These are phyloP conservation scores for Fraxinus latifolia DNA, from an alignment of 305 asterid genomes.

Conservation along the genomic window DNA sequence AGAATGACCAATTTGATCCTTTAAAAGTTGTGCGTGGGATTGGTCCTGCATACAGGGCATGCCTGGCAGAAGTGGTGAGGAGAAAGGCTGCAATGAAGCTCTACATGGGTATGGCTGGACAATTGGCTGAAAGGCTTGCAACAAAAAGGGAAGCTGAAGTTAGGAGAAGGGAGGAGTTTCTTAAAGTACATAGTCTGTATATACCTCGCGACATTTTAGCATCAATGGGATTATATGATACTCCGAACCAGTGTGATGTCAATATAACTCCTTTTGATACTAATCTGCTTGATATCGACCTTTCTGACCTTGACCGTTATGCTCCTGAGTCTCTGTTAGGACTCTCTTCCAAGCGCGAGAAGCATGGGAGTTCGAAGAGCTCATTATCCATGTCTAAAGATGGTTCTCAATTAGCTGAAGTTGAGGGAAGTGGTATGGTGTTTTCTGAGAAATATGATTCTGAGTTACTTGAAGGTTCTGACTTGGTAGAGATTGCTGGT, in stretches of 20 bases:
- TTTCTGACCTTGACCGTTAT: slow-evolving; percentile 77
- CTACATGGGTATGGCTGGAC: slow-evolving; percentile 98
- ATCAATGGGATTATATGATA: slow-evolving; percentile 84
- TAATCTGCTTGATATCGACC: slow-evolving; percentile 71
- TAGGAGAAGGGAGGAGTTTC: slow-evolving; percentile 81
- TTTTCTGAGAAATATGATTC: slow-evolving; percentile 49
- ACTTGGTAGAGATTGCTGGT: slow-evolving; percentile 85
- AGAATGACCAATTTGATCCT: slow-evolving; percentile 78
- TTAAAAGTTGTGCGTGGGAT: slow-evolving; percentile 83
- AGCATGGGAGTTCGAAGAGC: slow-evolving; percentile 49
- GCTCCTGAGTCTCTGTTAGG: slow-evolving; percentile 86
- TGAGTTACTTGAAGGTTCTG: slow-evolving; percentile 55
- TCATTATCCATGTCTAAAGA: slow-evolving; percentile 60
- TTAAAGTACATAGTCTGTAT: slow-evolving; percentile 56
- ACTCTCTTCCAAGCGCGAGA: slow-evolving; percentile 48
- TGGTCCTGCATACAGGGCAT: slow-evolving; percentile 84
- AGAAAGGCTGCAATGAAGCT: slow-evolving; percentile 89
- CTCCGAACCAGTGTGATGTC: slow-evolving; percentile 81
- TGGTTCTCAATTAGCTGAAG: slow-evolving; percentile 51
- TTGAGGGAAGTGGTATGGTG: slow-evolving; percentile 40
- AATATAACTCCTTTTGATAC: slow-evolving; percentile 79
- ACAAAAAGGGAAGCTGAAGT: slow-evolving; percentile 74
- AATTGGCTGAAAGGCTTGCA: slow-evolving; percentile 91
- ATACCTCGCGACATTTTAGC: slow-evolving; percentile 81
- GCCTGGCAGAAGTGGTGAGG: slow-evolving; percentile 93